These are phyloP conservation scores for Holtermannia corniformis DNA, from an alignment of 768 basidiomycete genomes.

Conservation along the genomic window DNA sequence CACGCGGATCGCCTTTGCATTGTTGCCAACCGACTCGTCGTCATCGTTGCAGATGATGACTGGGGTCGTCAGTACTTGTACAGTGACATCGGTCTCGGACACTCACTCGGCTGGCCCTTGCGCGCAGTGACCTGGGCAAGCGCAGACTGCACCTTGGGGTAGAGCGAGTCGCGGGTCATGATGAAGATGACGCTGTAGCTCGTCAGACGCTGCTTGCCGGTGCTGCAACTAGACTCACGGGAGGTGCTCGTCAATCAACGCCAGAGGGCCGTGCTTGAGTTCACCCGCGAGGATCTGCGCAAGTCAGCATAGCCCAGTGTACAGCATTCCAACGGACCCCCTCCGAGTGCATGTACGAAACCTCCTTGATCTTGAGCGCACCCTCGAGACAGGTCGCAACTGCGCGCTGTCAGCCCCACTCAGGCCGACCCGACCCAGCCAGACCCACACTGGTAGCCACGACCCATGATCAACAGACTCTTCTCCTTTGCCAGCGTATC, in stretches of 20 bases:
- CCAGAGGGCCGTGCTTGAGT: constrained; percentile 96
- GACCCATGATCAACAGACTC: constrained; percentile 88
- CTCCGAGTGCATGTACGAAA: constrained; percentile 61
- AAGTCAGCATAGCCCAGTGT: constrained; percentile 1
- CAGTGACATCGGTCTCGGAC: not conserved
- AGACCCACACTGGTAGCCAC: constrained; percentile 69
- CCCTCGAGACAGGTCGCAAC: constrained; percentile 97
- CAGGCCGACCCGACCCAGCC: not conserved
- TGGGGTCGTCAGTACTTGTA: constrained; percentile 28
- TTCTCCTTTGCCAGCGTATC: constrained; percentile 59
- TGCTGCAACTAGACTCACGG: constrained; percentile 43
- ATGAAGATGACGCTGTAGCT: constrained; percentile 67
- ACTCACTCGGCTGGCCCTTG: constrained; percentile 60
- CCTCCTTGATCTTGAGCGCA: constrained; percentile 98
- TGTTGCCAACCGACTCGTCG: constrained; percentile 62
- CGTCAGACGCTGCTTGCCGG: not conserved
- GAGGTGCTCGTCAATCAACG: constrained; percentile 96
- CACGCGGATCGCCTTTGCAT: constrained; percentile 77
- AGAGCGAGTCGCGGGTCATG: constrained; percentile 97
- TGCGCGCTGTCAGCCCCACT: constrained; percentile 39
- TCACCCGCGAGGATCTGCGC: constrained; percentile 88
- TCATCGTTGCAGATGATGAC: constrained; percentile 93
- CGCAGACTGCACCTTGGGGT: constrained; percentile 95
- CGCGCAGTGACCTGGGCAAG: constrained; percentile 95
- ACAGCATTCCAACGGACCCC: constrained; percentile 34